A percentile compares a stretch with the other conserved stretches of the same genome.
Conservation (phyloP, 352 stramenopile genomes). For the Phytophthora ramorum region DNA sequence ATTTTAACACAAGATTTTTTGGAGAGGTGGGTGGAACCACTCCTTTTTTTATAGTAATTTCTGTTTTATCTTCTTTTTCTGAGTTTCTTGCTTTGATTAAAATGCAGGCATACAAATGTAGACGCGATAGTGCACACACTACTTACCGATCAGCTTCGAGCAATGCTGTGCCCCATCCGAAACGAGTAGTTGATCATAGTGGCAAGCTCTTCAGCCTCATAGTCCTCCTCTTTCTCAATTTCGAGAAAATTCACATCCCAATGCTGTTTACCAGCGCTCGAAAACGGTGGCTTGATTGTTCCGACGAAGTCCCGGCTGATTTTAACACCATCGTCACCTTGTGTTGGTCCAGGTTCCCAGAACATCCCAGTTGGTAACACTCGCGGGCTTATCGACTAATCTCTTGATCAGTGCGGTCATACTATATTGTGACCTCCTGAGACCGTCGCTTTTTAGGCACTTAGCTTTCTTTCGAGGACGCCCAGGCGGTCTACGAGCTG, state of each 20-base stretch:
- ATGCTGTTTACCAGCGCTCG: neutral
- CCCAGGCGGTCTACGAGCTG: neutral
- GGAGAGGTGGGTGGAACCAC: no score
- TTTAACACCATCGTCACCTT: neutral
- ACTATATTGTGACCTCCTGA: neutral
- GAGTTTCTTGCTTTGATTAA: neutral
- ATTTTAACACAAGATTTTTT: no score
- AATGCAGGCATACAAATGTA: neutral
- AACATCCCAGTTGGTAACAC: constrained; percentile 15
- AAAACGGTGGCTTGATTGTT: constrained; percentile 7
- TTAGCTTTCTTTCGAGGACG: constrained; percentile 9
- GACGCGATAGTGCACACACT: no score
- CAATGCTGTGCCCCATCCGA: constrained; percentile 6
- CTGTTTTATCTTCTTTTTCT: no score
- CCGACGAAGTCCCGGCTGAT: no score
- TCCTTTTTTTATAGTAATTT: no score
- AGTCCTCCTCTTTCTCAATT: neutral
- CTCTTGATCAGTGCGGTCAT: no score
- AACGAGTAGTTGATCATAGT: constrained; percentile 1
- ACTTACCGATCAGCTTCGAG: neutral
- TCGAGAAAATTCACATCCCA: neutral
- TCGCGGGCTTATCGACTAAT: constrained; percentile 13
- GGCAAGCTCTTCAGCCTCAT: no score
- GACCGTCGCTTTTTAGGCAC: neutral
- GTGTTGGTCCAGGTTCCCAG: neutral